Percentiles rank a stretch among this genome's conserved stretches.
These are phyloP conservation scores for Boletus sp. DNA, from an alignment of 768 basidiomycete species.

Conservation along the genomic window DNA sequence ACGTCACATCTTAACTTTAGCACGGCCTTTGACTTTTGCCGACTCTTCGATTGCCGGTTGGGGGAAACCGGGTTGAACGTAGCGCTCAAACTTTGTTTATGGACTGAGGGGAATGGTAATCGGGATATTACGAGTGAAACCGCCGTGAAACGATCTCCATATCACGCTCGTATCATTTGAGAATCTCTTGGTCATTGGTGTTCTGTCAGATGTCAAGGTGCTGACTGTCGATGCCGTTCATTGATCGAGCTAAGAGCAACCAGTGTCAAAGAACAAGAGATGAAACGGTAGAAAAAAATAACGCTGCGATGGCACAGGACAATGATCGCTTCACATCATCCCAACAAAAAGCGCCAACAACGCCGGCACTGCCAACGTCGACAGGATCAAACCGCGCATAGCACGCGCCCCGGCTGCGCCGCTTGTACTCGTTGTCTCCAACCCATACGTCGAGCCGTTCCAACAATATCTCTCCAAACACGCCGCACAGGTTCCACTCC, in stretches of 20 bases:
- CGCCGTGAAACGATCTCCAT: not conserved
- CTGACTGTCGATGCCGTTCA: not conserved
- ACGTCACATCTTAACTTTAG: not conserved
- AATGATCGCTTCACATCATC: not conserved
- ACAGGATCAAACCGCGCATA: not conserved
- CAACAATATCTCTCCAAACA: conserved; percentile 24
- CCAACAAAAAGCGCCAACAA: not conserved
- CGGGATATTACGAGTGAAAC: not conserved
- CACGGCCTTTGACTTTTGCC: not conserved
- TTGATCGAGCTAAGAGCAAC: not conserved
- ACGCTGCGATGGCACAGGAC: not conserved
- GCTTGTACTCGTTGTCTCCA: not conserved
- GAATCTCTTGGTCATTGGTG: not conserved
- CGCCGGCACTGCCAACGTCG: conserved; percentile 1
- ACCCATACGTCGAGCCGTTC: not conserved
- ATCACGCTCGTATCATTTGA: not conserved
- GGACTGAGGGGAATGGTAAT: not conserved
- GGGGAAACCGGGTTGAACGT: not conserved
- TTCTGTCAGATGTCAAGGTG: not conserved
- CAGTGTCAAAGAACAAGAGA: not conserved
- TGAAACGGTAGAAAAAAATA: not conserved
- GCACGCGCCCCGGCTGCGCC: not conserved
- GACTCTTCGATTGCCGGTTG: not conserved
- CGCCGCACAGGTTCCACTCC: conserved; percentile 21
- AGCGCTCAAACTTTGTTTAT: not conserved